phyloP scores from a whole-genome alignment of 805 yeast genomes.

The Huiozyma sinensis region DNA sequence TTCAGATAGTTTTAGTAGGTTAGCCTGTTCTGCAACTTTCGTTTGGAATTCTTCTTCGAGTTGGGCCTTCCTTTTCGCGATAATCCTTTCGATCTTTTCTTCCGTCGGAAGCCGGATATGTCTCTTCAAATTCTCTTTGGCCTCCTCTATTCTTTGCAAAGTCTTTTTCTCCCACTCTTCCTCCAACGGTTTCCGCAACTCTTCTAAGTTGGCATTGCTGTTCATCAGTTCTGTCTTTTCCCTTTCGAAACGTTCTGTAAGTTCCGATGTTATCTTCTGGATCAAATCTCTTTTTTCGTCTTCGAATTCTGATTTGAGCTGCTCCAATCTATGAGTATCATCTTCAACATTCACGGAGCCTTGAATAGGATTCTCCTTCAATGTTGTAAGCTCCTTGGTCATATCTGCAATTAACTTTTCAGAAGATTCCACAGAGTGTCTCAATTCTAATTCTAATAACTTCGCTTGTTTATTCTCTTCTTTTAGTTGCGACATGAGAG shows the following conservation, averaged over 20 bases:
- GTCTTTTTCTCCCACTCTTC: conserved; percentile 26
- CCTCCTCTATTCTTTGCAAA: conserved; percentile 28
- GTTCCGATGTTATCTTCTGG: conserved; percentile 11
- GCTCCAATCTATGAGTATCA: conserved; percentile 20
- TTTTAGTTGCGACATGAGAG: conserved; percentile 5
- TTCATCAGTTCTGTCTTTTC: conserved; percentile 6
- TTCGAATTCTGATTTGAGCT: conserved; percentile 18
- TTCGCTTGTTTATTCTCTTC: conserved; percentile 10
- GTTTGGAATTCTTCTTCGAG: conserved; percentile 17
- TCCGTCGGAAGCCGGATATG: conserved; percentile 39
- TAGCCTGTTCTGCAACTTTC: conserved; percentile 10
- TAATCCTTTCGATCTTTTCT: conserved; percentile 46
- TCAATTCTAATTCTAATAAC: conserved; percentile 7
- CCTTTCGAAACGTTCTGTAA: conserved; percentile 19
- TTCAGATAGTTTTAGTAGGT: conserved; percentile 4
- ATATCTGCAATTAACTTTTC: conserved; percentile 6
- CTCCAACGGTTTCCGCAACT: conserved; percentile 26
- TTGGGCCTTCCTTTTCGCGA: conserved; percentile 31
- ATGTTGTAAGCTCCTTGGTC: conserved; percentile 10
- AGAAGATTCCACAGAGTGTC: conserved; percentile 5
- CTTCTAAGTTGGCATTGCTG: conserved; percentile 7
- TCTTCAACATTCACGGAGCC: neutral
- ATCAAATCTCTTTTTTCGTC: conserved; percentile 17
- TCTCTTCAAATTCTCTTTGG: conserved; percentile 37
- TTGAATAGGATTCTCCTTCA: conserved; percentile 9